These are phyloP conservation scores for Coemansia sp. DNA, from an alignment of 192 early-diverging fungal species.

Conservation along the genomic window DNA sequence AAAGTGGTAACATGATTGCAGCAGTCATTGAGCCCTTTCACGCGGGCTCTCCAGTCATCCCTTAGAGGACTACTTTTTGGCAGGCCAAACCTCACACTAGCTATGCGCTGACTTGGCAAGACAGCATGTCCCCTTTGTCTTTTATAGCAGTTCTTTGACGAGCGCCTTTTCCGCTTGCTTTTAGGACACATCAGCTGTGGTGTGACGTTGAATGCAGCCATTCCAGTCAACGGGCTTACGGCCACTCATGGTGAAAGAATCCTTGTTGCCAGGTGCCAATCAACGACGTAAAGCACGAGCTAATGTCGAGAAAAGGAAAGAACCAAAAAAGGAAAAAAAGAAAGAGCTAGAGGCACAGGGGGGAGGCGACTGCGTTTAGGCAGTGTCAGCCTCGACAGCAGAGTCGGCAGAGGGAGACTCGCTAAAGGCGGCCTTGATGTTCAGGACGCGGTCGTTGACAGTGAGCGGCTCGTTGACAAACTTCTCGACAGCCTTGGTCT, in stretches of 20 bases:
- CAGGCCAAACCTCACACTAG: not conserved
- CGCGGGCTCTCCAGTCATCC: not conserved
- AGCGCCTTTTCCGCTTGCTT: not conserved
- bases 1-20: not conserved
- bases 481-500: constrained; percentile 54
- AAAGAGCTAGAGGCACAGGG: constrained; percentile 11
- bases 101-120: not conserved
- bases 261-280: not conserved
- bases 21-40: not conserved
- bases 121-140: not conserved
- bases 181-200: not conserved
- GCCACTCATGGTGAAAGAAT: not conserved
- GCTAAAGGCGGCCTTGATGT: constrained; percentile 53
- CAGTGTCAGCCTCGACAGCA: constrained; percentile 8
- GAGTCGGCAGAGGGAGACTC: constrained; percentile 31
- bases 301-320: no score
- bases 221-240: not conserved
- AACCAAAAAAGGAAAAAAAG: not conserved
- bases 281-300: not conserved
- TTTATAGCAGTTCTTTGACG: not conserved
- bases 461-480: constrained; percentile 24
- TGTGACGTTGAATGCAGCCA: no score
- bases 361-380: not conserved
- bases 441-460: constrained; percentile 37
- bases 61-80: not conserved